These are phyloP conservation scores for Leccinum obscurum DNA, from an alignment of 768 basidiomycete genomes.

Conservation along the genomic window DNA sequence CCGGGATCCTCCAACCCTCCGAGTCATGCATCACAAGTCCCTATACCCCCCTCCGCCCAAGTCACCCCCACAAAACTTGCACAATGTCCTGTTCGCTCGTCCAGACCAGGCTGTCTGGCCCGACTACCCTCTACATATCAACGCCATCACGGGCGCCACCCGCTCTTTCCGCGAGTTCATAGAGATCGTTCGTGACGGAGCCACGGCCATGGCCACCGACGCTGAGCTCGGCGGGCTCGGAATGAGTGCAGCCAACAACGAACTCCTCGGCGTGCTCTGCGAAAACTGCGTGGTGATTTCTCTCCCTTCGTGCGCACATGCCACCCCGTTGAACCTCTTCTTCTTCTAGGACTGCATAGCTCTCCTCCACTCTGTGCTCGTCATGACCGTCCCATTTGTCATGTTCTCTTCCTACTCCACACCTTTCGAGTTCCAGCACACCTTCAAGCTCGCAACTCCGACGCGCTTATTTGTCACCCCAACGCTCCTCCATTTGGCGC, in stretches of 20 bases:
- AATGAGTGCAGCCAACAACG: constrained; percentile 44
- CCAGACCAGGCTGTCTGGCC: constrained; percentile 55
- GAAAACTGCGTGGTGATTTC: constrained; percentile 60
- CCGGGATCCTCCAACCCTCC: too few species aligned
- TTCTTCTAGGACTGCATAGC: constrained; percentile 51
- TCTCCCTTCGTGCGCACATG: not conserved
- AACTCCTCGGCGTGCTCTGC: constrained; percentile 69
- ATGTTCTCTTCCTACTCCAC: constrained; percentile 57
- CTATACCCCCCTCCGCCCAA: constrained; percentile 52
- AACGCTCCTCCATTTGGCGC: constrained; percentile 40
- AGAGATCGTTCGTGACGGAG: constrained; percentile 50
- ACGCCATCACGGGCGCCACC: constrained; percentile 50
- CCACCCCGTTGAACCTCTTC: not conserved
- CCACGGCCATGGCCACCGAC: constrained; percentile 56
- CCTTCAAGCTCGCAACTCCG: constrained; percentile 45
- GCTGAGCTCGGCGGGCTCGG: constrained; percentile 55
- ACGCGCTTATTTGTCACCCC: constrained; percentile 58
- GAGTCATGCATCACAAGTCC: constrained; percentile 50
- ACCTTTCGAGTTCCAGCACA: constrained; percentile 54
- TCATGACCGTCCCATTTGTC: constrained; percentile 51
- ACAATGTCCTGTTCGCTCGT: constrained; percentile 54
- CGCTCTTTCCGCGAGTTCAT: constrained; percentile 50
- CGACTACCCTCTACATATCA: constrained; percentile 56
- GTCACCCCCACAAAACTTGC: constrained; percentile 50
- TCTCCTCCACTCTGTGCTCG: constrained; percentile 50